These are phyloP conservation scores for Ustilago esculenta DNA, from an alignment of 1,284 basidiomycete species.

Conservation along the genomic window DNA sequence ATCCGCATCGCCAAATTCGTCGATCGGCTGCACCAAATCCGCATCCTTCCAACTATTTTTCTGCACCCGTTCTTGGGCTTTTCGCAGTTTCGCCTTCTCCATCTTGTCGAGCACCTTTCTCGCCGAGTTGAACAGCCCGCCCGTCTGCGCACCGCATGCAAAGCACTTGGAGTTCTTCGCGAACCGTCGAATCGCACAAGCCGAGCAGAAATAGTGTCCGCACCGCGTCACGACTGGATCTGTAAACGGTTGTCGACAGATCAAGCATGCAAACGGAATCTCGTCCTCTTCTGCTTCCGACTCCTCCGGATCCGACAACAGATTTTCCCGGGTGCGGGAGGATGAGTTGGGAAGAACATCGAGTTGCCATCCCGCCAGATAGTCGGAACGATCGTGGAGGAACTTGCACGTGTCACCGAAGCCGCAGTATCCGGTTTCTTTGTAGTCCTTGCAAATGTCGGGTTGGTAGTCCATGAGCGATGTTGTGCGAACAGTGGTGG, in stretches of 20 bases:
- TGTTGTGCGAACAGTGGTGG: slow-evolving; percentile 87
- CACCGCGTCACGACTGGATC: slow-evolving; percentile 96
- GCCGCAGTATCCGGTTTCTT: slow-evolving; percentile 98
- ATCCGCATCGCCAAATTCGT: slow-evolving; percentile 23
- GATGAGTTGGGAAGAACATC: slow-evolving; percentile 63
- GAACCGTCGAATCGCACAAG: slow-evolving; percentile 90
- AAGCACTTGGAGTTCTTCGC: slow-evolving; percentile 94
- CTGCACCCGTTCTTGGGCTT: slow-evolving; percentile 35
- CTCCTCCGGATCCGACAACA: slow-evolving; percentile 32
- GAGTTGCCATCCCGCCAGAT: slow-evolving; percentile 97
- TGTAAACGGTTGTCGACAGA: slow-evolving; percentile 92
- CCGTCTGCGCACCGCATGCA: slow-evolving; percentile 90
- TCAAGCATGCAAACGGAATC: slow-evolving; percentile 94
- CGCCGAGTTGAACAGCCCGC: slow-evolving; percentile 91
- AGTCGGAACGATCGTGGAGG: slow-evolving; percentile 73
- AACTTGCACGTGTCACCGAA: slow-evolving; percentile 96
- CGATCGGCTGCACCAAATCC: slow-evolving; percentile 30
- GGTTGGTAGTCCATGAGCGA: slow-evolving; percentile 98
- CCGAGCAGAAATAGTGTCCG: slow-evolving; percentile 94
- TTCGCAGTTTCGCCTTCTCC: slow-evolving; percentile 35
- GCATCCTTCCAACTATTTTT: slow-evolving; percentile 10
- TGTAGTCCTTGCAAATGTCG: slow-evolving; percentile 99
- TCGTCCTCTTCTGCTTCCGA: slow-evolving; percentile 76
- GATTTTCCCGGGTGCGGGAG: slow-evolving; percentile 33
- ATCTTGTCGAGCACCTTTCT: slow-evolving; percentile 83